Evolutionary conservation across 257 asterid genomes (phyloP).

Genomic region (Leonotis leonurus): DNA sequence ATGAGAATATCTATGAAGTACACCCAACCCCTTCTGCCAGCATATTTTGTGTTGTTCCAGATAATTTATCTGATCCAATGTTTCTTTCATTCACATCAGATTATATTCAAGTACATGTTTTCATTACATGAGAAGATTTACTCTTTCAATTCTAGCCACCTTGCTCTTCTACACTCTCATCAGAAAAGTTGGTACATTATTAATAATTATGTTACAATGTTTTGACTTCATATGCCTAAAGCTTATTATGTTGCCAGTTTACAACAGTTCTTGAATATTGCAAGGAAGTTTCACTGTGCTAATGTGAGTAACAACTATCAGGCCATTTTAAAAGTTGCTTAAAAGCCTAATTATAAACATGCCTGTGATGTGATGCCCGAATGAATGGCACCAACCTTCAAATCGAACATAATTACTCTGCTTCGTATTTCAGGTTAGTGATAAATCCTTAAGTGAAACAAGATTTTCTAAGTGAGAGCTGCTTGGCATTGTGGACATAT

Average conservation of each 20-base stretch:
- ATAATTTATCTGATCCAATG: background rate
- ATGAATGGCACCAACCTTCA: background rate
- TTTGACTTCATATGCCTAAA: background rate
- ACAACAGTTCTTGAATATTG: background rate
- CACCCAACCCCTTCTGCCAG: background rate
- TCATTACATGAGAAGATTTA: background rate
- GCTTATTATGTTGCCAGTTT: background rate
- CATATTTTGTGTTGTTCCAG: background rate
- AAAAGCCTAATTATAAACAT: background rate
- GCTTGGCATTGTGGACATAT: slow-evolving; percentile 1
- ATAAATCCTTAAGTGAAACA: background rate
- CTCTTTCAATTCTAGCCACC: background rate
- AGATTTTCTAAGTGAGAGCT: background rate
- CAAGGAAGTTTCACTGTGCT: background rate
- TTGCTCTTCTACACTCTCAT: background rate
- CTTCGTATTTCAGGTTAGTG: background rate
- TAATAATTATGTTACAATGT: background rate
- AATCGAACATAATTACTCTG: background rate
- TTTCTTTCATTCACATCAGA: background rate
- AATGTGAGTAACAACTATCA: background rate
- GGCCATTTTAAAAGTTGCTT: background rate
- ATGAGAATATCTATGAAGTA: background rate
- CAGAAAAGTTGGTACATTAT: background rate
- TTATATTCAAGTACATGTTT: background rate
- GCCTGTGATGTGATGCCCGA: background rate